Base-by-base conservation (phyloP, 176 grass and related monocot genomes). In the Lolium perenne region DNA sequence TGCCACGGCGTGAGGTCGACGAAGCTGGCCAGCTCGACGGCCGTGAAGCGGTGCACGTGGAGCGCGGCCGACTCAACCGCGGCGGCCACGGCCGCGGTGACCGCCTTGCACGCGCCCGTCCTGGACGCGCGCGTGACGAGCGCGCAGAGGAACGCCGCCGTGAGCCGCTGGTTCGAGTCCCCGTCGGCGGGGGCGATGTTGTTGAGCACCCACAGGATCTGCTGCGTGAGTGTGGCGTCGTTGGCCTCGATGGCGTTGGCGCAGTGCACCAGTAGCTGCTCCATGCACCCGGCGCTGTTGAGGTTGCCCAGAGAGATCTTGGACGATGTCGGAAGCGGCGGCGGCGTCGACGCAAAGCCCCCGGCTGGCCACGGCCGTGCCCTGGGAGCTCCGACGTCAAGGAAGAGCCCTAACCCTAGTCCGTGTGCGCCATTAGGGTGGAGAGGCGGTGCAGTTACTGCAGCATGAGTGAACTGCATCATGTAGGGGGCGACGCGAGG, bases 141-240 rank as follows among this genome's bases (percentile, higher is more conserved):
- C 64, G 89, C 92, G 58, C 94, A 90, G 48, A 99, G 97, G 89
- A 99, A 99, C 6, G 97, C 92, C 7, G 92, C 90, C 14, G 97
- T 91, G 71, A 93, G 92, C 10, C 94, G 82, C 86, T 99, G 97
- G 80, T 91, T 97, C 57, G 94, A 94, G 81, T 99, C 97, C 0
- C 97, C 97, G 3, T 99, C 97, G 1, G 94, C 87, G 0, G 94
- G 92, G 4, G 97, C 97, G 82, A 99, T 99, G 92, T 99, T 99
- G 90, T 99, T 94, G 55, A 99, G 94, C 18, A 99, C 97, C 97
- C 97, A 99, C 20, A 99, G 85, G 72, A 99, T 89, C 88, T 99
- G 97, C 77, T 99, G 97, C 55, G 97, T 92, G 7, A 99, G 92
- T 64, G 97, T 99, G 32, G 94, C 97, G 71, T 99, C 97, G 82